Base-by-base conservation (phyloP, 2,329 filamentous ascomycete genomes). In the Aspergillus versicolor region DNA sequence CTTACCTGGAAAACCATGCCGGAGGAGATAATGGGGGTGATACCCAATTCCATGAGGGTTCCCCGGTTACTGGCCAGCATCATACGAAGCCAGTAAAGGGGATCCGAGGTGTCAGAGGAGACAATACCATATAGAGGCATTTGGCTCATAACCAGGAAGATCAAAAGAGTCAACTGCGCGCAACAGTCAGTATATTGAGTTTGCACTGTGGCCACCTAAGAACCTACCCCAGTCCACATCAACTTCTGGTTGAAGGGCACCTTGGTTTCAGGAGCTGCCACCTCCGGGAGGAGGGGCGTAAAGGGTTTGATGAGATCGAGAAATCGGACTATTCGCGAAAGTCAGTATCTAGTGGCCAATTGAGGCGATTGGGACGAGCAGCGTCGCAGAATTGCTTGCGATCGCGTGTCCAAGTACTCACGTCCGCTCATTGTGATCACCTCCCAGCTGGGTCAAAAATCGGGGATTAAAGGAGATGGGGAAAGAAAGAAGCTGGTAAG, bases 131-230 rank as follows among this genome's bases (percentile, higher is more conserved):
- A 99, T 62, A 94, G 82, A 65, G 94, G 92, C 94, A 99, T 97
- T 82, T 97, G 94, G 82, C 92, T 97, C 94, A 99, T 99, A 79
- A 99, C 92, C 84, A 99, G 82, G 87, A 99, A 99, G 82, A 97
- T 95, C 77, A 99, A 83, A 70, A 99, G 86, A 65, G 94, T 97
- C 76, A 93, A 87, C 80, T 82, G 61, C 51, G 59, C 42, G 52
- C 63, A 66, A 54, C 52, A 45, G 61, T 62, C 42, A 65, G 61
- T 49, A 56, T 65, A 47, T 60, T 55, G 51, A 49, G 45, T 37
- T 59, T 45, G 53, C 49, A 57, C 55, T 45, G 51, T 32, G 53
- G 49, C 51, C 57, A 56, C 40, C 51, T 48, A 52, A 45, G 61
- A 56, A 74, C 77, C 69, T 79, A 82, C 80, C 76, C 89, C 90